Conservation (phyloP, 129 eudicot genomes). For the Flaveria robusta region DNA sequence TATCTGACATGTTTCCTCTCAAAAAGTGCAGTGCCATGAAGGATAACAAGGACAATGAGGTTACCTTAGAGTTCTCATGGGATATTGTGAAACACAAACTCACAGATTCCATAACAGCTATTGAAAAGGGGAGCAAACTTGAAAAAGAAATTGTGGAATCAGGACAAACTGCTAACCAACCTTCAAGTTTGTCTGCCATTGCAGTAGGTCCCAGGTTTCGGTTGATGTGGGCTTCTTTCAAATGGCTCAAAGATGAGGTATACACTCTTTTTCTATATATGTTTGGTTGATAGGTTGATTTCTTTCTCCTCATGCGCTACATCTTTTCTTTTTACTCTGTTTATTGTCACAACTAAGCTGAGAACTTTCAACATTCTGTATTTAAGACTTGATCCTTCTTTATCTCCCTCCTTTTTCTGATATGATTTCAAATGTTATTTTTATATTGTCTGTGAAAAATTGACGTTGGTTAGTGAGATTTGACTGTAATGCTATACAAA, state of each 20-base stretch:
- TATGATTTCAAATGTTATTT: constrained; percentile 3
- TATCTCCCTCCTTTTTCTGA: constrained; percentile 2
- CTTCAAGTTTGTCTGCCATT: constrained; percentile 79
- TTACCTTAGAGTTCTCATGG: constrained; percentile 60
- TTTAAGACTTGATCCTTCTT: not conserved
- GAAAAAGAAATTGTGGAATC: constrained; percentile 36
- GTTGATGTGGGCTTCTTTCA: constrained; percentile 69
- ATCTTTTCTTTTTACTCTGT: not conserved
- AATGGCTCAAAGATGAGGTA: constrained; percentile 88
- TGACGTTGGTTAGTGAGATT: not conserved
- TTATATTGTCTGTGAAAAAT: no score
- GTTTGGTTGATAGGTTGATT: constrained; percentile 1
- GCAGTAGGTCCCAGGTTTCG: constrained; percentile 80
- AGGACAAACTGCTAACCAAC: constrained; percentile 40
- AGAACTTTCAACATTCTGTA: not conserved
- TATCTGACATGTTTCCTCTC: not conserved
- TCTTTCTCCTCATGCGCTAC: not conserved
- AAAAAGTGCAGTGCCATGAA: constrained; percentile 52
- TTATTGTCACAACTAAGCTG: not conserved
- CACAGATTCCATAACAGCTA: constrained; percentile 53
- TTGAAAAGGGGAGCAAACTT: constrained; percentile 42
- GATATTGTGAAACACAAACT: constrained; percentile 70
- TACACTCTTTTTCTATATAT: constrained; percentile 24
- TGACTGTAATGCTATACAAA: constrained; percentile 10
- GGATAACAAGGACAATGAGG: constrained; percentile 47